Percentiles rank a stretch among this genome's conserved stretches.
Evolutionary conservation across 2,329 filamentous ascomycete species (phyloP).

Genomic region (Pezicula radicicola): DNA sequence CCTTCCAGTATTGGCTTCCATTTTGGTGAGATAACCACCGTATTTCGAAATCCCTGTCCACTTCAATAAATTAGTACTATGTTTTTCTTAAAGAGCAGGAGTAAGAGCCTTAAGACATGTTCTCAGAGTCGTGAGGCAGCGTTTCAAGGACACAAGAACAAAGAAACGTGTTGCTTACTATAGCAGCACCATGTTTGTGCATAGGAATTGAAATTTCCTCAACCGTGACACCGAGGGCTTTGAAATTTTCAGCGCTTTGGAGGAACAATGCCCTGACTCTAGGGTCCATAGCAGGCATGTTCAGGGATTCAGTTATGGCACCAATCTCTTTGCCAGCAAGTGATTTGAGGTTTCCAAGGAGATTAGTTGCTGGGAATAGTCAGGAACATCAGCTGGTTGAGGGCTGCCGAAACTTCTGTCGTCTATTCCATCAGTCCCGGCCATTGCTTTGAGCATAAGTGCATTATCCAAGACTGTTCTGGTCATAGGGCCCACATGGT

Average conservation of each 20-base stretch:
- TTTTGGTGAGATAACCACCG: not conserved
- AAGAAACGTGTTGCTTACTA: too few relatives aligned
- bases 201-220: constrained; percentile 46
- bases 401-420: constrained; percentile 34
- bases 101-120: too few relatives aligned
- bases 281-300: constrained; percentile 34
- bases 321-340: constrained; percentile 32
- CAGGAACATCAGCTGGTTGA: constrained; percentile 7
- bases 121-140: too few relatives aligned
- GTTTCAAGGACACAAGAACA: too few relatives aligned
- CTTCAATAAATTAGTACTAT: too few relatives aligned
- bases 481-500: constrained; percentile 45
- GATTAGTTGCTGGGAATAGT: not conserved
- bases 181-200: constrained; percentile 41
- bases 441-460: constrained; percentile 37
- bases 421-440: constrained; percentile 44
- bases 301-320: constrained; percentile 39
- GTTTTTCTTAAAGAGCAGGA: too few relatives aligned
- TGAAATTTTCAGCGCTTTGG: constrained; percentile 35
- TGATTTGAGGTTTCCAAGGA: not conserved
- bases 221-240: constrained; percentile 42
- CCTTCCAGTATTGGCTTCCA: not conserved
- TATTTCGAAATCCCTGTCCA: constrained; percentile 45
- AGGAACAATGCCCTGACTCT: constrained; percentile 38
- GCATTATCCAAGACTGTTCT: constrained; percentile 36